phyloP scores from a whole-genome alignment of 1,284 basidiomycete genomes.

The Microbotryum intermedium region DNA sequence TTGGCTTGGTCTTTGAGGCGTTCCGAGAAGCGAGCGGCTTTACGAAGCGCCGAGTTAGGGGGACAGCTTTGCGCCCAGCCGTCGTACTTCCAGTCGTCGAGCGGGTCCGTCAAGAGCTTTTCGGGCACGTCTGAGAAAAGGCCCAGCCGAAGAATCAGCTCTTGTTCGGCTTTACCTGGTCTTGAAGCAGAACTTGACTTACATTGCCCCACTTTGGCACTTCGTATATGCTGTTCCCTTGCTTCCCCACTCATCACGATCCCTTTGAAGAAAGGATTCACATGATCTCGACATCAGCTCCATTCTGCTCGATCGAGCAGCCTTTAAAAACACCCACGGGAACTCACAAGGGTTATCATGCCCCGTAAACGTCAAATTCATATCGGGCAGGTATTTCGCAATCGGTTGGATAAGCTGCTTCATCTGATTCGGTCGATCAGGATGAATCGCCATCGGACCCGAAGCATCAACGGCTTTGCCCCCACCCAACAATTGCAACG shows the following conservation, averaged over 20 bases:
- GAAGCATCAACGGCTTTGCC: not conserved
- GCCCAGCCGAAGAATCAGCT: not conserved
- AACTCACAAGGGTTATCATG: slow-evolving; percentile 22
- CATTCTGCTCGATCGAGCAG: not conserved
- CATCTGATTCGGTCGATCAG: slow-evolving; percentile 20
- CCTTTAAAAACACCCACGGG: not conserved
- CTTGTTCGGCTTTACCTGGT: not conserved
- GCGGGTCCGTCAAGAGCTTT: slow-evolving; percentile 1
- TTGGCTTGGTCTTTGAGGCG: slow-evolving; percentile 8
- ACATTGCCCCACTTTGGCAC: not conserved
- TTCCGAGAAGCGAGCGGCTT: slow-evolving; percentile 4
- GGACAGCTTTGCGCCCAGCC: slow-evolving; percentile 25
- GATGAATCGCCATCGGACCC: slow-evolving; percentile 17
- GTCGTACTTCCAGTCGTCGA: slow-evolving; percentile 15
- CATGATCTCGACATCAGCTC: no score
- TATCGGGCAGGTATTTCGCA: slow-evolving; percentile 16
- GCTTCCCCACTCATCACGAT: slow-evolving; percentile 13
- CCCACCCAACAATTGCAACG: slow-evolving; percentile 7
- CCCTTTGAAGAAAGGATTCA: not conserved
- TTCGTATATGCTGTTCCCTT: not conserved
- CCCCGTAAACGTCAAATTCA: slow-evolving; percentile 26
- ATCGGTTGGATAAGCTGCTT: slow-evolving; percentile 7
- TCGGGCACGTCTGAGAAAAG: slow-evolving; percentile 6
- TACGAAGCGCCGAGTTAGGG: slow-evolving; percentile 8
- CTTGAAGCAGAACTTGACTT: not conserved